Evolutionary conservation across 768 basidiomycete species (phyloP).

Genomic region (Thelephora ganbajun): DNA sequence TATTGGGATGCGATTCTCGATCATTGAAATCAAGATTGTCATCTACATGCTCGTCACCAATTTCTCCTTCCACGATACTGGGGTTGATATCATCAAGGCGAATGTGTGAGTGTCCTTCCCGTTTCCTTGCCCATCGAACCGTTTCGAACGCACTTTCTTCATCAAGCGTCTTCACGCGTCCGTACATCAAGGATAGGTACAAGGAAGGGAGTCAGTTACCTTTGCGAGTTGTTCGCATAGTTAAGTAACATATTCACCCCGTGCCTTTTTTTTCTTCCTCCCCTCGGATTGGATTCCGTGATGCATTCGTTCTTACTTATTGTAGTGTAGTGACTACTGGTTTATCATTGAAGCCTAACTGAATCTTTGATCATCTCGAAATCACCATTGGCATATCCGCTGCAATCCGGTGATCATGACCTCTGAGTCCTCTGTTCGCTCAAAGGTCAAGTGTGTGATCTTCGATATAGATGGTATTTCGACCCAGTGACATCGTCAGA

Average conservation of each 20-base stretch:
- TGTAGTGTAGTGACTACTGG: too few relatives aligned
- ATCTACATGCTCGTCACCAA: constrained; percentile 54
- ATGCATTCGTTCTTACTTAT: too few relatives aligned
- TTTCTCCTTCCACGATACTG: constrained; percentile 65
- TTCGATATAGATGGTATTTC: constrained; percentile 23
- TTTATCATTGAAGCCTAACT: too few relatives aligned
- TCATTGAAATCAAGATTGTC: constrained; percentile 76
- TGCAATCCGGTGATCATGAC: too few relatives aligned
- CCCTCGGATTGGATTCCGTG: too few relatives aligned
- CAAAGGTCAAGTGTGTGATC: constrained; percentile 18
- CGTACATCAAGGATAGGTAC: constrained; percentile 16
- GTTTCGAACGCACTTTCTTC: background rate
- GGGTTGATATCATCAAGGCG: constrained; percentile 59
- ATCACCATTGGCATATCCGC: too few relatives aligned
- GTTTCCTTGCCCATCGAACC: background rate
- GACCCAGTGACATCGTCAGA: too few relatives aligned
- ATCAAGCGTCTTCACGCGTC: constrained; percentile 12
- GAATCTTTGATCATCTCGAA: too few relatives aligned
- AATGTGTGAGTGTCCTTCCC: constrained; percentile 36
- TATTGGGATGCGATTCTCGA: constrained; percentile 68
- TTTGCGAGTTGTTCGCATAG: constrained; percentile 3
- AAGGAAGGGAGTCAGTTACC: constrained; percentile 17
- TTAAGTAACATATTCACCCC: background rate
- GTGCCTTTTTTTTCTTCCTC: too few relatives aligned
- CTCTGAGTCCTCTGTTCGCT: too few relatives aligned